Base-by-base conservation (phyloP, 1,284 basidiomycete genomes). In the Moesziomyces globuligerus region DNA sequence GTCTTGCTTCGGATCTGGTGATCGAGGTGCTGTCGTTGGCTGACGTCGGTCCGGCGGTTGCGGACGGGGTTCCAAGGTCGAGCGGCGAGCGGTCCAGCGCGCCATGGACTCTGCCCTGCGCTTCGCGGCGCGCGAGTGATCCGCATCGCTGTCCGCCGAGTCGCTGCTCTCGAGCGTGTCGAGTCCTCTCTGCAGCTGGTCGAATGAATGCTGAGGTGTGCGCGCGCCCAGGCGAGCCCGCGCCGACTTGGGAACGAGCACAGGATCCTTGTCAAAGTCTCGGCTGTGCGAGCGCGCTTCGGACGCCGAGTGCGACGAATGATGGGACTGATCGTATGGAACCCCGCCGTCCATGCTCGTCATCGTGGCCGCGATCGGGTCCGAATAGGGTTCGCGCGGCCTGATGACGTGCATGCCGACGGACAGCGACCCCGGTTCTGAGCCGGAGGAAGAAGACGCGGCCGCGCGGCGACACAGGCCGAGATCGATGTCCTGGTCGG, bases 401-500 rank as follows among this genome's bases (percentile, higher is more conserved):
- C 29, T 40, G 51, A 59, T 59, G 4, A 48, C 32, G 29, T 66
- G 62, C 43, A 66, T 34, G 4, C 62, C 52, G 9, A 66, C 62
- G 15, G 62, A 59, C 36, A 59, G 36, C 5, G 58, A 62, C 1
- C 57, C 52, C 0, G 58, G 52, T 3, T 71, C 67, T 1, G 67
- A 65, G 7, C 32, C 48, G 13, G 68, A 72, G 9, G 62, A 56
- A 7, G 68, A 61, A 20, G 57, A 57, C 11, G 26, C 53, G 5
- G 50, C 56, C 2, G 57, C 64, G 36, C 69, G 53, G 23, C 69
- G 55, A 47, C 64, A 72, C 25, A 62, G 23, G 7, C 50, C 69
- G 9, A 62, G 48, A 32, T 67, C 55, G 25, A 72, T 58, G 7
- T 72, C 69, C 48, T 67, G 69, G 41, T 72, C 69, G 2, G 69